Conservation (phyloP, 75 land plant species). For the Pseudotsuga menziesii region DNA sequence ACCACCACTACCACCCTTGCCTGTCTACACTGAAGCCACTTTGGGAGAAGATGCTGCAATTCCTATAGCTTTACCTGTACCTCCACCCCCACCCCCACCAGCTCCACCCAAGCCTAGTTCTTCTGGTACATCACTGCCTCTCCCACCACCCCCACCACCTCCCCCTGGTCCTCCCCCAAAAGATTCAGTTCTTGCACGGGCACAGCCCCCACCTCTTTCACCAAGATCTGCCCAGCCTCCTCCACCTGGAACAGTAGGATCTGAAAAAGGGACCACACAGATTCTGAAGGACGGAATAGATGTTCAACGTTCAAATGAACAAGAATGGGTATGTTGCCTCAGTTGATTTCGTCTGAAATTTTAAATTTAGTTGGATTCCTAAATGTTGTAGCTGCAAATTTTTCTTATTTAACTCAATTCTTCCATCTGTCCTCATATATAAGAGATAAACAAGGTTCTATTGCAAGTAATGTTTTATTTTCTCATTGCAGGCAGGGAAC, state of each 20-base stretch:
- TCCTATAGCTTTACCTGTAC: constrained; percentile 79
- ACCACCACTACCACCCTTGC: constrained; percentile 82
- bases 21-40: constrained; percentile 33
- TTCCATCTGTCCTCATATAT: not conserved
- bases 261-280: constrained; percentile 20
- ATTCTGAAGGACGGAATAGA: constrained; percentile 18
- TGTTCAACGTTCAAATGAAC: constrained; percentile 7
- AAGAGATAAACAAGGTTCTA: not conserved
- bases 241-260: constrained; percentile 58
- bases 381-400: not conserved
- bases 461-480: not conserved
- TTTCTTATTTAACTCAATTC: not conserved
- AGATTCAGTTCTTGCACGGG: constrained; percentile 17
- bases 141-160: constrained; percentile 66
- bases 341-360: not conserved
- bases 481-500: constrained; percentile 25
- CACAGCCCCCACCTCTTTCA: constrained; percentile 48
- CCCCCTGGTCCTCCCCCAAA: constrained; percentile 73
- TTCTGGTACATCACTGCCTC: constrained; percentile 42
- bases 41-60: constrained; percentile 41
- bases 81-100: constrained; percentile 98
- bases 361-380: not conserved
- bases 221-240: constrained; percentile 48
- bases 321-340: constrained; percentile 8
- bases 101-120: constrained; percentile 59